Evolutionary conservation across 257 asterid species (phyloP).

Genomic region (Salvia rosmarinus): DNA sequence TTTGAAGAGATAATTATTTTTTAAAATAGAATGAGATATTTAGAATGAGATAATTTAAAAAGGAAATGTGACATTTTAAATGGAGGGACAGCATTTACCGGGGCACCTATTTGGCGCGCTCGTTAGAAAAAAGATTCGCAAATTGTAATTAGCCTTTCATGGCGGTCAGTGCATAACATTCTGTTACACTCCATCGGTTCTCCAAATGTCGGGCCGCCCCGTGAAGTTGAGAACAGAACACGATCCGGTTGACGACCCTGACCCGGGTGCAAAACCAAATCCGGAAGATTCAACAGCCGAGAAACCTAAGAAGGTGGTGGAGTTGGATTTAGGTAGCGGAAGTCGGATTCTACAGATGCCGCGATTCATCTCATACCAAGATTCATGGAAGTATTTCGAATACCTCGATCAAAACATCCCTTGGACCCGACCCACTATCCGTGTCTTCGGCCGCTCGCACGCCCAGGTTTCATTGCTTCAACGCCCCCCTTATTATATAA

Average conservation of each 20-base stretch:
- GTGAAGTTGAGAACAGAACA: slow-evolving; percentile 29
- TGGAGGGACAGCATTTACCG: too few species aligned
- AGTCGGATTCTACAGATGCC: slow-evolving; percentile 62
- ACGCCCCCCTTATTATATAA: background rate
- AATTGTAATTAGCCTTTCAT: too few species aligned
- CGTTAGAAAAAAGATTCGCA: too few species aligned
- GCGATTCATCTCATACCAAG: slow-evolving; percentile 58
- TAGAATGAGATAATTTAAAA: too few species aligned
- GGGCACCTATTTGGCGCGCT: too few species aligned
- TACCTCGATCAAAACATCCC: slow-evolving; percentile 81
- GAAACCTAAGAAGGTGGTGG: slow-evolving; percentile 36
- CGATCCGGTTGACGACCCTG: slow-evolving; percentile 28
- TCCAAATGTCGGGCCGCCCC: slow-evolving; percentile 34
- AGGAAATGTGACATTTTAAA: too few species aligned
- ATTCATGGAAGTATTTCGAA: slow-evolving; percentile 77
- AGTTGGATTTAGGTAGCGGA: slow-evolving; percentile 67
- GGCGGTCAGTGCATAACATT: too few species aligned
- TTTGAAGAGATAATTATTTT: too few species aligned
- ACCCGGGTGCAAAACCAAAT: slow-evolving; percentile 17
- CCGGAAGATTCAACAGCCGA: slow-evolving; percentile 29
- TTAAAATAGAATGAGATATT: too few species aligned
- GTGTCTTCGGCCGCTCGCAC: slow-evolving; percentile 73
- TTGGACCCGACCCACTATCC: slow-evolving; percentile 91
- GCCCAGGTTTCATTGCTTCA: slow-evolving; percentile 55
- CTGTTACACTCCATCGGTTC: too few species aligned